Conservation (phyloP, 192 early-diverging fungal genomes). For the Fimicolochytrium jonesii region DNA sequence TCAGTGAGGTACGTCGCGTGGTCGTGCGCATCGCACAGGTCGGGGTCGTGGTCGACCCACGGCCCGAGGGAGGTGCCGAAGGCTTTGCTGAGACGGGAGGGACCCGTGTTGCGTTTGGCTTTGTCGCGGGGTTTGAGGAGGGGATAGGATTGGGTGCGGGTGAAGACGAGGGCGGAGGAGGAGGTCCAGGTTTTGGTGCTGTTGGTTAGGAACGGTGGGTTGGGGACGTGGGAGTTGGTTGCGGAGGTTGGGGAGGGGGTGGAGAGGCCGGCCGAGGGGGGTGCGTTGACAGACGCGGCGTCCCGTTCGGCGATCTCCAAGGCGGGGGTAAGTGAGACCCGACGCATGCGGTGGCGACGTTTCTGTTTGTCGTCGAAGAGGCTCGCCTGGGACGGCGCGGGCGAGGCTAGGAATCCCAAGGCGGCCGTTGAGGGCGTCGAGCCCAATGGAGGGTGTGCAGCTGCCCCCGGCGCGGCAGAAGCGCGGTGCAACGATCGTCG, state of each 20-base stretch:
- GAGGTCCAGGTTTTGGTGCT: no score
- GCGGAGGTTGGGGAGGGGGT: background rate
- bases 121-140: conserved; percentile 1
- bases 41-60: conserved; percentile 21
- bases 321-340: conserved; percentile 9
- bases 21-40: conserved; percentile 15
- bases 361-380: no score
- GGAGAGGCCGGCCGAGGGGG: no score
- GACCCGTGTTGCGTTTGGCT: background rate
- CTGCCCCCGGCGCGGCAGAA: no score
- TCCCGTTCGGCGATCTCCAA: background rate
- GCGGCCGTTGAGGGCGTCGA: background rate
- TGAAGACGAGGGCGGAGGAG: no score
- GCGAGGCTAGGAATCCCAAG: no score
- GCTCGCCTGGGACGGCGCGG: background rate
- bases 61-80: conserved; percentile 22
- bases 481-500: no score
- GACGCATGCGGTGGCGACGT: conserved; percentile 19
- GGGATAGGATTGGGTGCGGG: no score
- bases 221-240: background rate
- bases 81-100: background rate
- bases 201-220: no score
- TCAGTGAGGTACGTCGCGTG: conserved; percentile 5
- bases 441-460: background rate
- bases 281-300: no score